These are phyloP conservation scores for Vaccinium myrtillus DNA, from an alignment of 148 eudicot species.

Conservation along the genomic window DNA sequence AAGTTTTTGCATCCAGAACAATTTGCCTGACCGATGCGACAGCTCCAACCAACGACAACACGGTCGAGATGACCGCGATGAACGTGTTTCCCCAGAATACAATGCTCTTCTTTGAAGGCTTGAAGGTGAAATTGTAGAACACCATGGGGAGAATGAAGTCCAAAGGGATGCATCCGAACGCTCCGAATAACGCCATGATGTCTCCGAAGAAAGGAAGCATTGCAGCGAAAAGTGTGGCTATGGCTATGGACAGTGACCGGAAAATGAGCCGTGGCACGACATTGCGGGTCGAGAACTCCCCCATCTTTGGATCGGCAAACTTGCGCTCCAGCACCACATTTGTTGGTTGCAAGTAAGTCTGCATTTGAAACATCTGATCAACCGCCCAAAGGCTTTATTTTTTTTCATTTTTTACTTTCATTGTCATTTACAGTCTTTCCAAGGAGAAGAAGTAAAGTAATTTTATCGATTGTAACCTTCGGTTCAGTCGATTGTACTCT, in stretches of 20 bases:
- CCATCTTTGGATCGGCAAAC: conserved; percentile 49
- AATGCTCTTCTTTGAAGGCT: conserved; percentile 51
- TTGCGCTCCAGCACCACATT: conserved; percentile 50
- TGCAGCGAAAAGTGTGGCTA: conserved; percentile 57
- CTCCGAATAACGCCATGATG: conserved; percentile 70
- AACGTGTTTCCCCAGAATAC: conserved; percentile 50
- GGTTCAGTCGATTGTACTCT: too few species aligned
- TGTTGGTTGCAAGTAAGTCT: conserved; percentile 75
- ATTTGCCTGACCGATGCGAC: conserved; percentile 70
- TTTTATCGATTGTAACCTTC: too few species aligned
- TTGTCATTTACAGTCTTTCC: too few species aligned
- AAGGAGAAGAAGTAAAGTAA: too few species aligned
- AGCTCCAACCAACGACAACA: conserved; percentile 44
- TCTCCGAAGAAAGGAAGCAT: conserved; percentile 88
- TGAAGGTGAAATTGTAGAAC: conserved; percentile 66
- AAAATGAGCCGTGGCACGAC: conserved; percentile 50
- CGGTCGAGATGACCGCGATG: conserved; percentile 45
- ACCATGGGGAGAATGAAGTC: conserved; percentile 76
- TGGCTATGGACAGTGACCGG: conserved; percentile 51
- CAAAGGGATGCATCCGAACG: conserved; percentile 70
- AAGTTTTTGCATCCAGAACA: conserved; percentile 56
- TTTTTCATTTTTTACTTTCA: too few species aligned
- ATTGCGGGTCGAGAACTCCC: conserved; percentile 49
- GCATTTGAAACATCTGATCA: too few species aligned
- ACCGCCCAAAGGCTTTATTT: too few species aligned